phyloP scores from a whole-genome alignment of 2,329 filamentous ascomycete genomes.

The Exophiala calicioides region DNA sequence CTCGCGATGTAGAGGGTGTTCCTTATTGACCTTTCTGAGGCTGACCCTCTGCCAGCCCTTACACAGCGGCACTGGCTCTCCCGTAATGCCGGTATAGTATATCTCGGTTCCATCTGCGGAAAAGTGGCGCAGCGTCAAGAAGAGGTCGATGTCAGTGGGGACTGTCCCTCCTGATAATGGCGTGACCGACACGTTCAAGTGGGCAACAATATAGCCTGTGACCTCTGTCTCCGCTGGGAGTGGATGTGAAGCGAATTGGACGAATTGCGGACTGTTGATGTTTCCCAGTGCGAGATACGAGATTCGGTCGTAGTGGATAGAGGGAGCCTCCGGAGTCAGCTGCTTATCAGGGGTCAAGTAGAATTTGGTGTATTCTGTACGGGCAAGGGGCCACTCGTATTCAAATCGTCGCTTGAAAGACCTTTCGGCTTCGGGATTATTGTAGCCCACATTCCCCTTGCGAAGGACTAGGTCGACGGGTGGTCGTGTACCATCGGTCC shows the following conservation, averaged over 20 bases:
- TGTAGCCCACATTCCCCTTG: constrained; percentile 67
- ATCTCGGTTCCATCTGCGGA: constrained; percentile 53
- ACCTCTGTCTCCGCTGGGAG: constrained; percentile 67
- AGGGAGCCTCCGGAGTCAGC: constrained; percentile 41
- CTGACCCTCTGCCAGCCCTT: constrained; percentile 59
- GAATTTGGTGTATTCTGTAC: constrained; percentile 64
- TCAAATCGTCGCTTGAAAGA: constrained; percentile 58
- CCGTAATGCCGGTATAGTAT: constrained; percentile 57
- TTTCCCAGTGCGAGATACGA: constrained; percentile 63
- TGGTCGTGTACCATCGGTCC: constrained; percentile 43
- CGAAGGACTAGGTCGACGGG: constrained; percentile 63
- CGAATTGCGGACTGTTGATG: constrained; percentile 53
- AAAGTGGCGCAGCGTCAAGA: constrained; percentile 57
- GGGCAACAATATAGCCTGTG: constrained; percentile 67
- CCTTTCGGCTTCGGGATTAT: constrained; percentile 63
- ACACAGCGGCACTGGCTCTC: constrained; percentile 54
- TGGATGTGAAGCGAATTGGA: constrained; percentile 60
- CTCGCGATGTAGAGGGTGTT: constrained; percentile 46
- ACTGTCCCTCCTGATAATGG: constrained; percentile 45
- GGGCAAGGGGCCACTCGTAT: constrained; percentile 65
- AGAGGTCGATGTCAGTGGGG: constrained; percentile 55
- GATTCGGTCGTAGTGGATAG: constrained; percentile 55
- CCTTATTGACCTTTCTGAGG: constrained; percentile 49
- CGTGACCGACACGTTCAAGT: constrained; percentile 61
- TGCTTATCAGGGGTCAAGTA: constrained; percentile 55